Evolutionary conservation across 345 rosid species (phyloP).

Genomic region (Eucalyptus tenuipes): DNA sequence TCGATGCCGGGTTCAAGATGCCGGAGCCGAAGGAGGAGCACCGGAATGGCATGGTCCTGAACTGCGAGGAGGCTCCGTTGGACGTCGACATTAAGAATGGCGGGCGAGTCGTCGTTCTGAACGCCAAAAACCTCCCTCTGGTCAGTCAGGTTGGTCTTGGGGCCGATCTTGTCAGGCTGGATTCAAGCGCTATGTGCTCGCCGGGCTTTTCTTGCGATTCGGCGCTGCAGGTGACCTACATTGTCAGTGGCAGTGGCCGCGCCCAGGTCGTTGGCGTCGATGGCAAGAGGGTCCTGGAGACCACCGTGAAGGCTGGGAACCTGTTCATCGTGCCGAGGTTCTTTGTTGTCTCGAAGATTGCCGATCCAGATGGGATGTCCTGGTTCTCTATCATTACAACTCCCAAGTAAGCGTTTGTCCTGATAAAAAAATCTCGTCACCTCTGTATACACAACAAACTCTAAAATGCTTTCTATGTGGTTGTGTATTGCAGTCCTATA

Average conservation of each 20-base stretch:
- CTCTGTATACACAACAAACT: background rate
- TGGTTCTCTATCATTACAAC: constrained; percentile 94
- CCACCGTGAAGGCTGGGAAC: constrained; percentile 54
- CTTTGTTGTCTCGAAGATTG: constrained; percentile 79
- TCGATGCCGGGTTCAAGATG: constrained; percentile 31
- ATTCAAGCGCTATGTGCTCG: constrained; percentile 82
- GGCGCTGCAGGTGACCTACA: constrained; percentile 74
- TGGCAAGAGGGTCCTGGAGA: constrained; percentile 67
- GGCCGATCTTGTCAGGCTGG: constrained; percentile 76
- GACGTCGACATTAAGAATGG: constrained; percentile 68
- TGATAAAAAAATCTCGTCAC: no score
- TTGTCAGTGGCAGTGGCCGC: constrained; percentile 71
- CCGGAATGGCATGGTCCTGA: constrained; percentile 52
- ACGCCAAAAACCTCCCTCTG: constrained; percentile 73
- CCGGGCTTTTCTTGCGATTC: constrained; percentile 97
- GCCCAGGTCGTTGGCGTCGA: constrained; percentile 71
- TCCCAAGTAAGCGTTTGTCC: constrained; percentile 44
- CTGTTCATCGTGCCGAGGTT: constrained; percentile 88
- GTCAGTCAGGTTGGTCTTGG: constrained; percentile 85
- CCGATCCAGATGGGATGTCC: constrained; percentile 67
- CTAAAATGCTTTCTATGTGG: background rate
- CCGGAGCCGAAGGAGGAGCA: constrained; percentile 47
- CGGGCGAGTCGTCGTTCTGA: constrained; percentile 78
- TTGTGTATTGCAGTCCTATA: constrained; percentile 36
- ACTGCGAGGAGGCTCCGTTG: constrained; percentile 78